These are phyloP conservation scores for Begonia masoniana DNA, from an alignment of 306 rosid genomes.

Conservation along the genomic window DNA sequence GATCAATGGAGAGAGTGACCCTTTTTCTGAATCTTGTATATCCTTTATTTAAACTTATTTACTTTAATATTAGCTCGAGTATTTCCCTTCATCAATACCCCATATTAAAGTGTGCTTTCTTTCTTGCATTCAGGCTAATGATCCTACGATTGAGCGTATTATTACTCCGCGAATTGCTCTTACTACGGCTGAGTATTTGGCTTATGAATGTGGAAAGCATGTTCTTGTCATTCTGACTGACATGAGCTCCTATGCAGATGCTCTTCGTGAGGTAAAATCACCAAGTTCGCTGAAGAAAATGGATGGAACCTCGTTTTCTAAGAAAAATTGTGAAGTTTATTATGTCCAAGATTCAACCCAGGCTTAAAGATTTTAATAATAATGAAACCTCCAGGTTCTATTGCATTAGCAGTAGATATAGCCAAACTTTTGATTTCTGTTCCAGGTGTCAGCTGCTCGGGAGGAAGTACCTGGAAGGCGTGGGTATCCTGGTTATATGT, in stretches of 20 bases:
- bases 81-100: no score
- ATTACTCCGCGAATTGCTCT: slow-evolving; percentile 99
- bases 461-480: slow-evolving; percentile 99
- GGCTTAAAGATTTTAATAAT: neutral
- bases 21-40: slow-evolving; percentile 94
- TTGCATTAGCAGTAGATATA: neutral
- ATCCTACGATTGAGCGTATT: slow-evolving; percentile 97
- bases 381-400: neutral
- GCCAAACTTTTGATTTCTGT: slow-evolving; percentile 11
- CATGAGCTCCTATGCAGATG: slow-evolving; percentile 99
- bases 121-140: slow-evolving; percentile 68
- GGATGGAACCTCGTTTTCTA: neutral
- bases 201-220: slow-evolving; percentile 98
- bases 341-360: neutral
- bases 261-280: slow-evolving; percentile 92
- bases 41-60: slow-evolving; percentile 6
- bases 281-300: neutral
- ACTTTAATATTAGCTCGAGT: neutral
- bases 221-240: slow-evolving; percentile 98
- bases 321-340: neutral
- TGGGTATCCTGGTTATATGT: slow-evolving; percentile 99
- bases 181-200: slow-evolving; percentile 98
- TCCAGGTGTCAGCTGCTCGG: slow-evolving; percentile 98
- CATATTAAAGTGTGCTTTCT: neutral
- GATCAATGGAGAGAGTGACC: slow-evolving; percentile 99